Conservation (phyloP, 495 filamentous ascomycete genomes). For the Daldinia concentrica region DNA sequence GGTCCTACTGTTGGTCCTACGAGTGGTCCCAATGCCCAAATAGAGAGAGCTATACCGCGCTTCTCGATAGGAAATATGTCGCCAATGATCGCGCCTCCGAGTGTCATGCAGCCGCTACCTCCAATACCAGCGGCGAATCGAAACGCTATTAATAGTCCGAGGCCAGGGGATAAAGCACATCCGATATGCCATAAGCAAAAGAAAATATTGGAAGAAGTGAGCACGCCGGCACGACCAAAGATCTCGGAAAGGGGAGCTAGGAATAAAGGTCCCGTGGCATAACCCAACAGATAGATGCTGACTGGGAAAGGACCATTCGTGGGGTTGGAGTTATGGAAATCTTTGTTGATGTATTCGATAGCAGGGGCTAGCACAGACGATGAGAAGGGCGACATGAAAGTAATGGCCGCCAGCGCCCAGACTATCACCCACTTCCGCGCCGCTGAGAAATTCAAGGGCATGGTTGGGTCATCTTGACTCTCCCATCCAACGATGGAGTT, state of each 20-base stretch:
- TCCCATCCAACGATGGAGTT: slow-evolving; percentile 67
- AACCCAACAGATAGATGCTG: slow-evolving; percentile 57
- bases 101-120: slow-evolving; percentile 62
- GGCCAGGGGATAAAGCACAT: slow-evolving; percentile 70
- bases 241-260: slow-evolving; percentile 77
- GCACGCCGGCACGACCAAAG: slow-evolving; percentile 71
- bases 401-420: slow-evolving; percentile 57
- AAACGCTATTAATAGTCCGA: slow-evolving; percentile 68
- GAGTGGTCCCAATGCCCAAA: slow-evolving; percentile 57
- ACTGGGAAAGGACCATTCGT: slow-evolving; percentile 49
- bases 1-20: slow-evolving; percentile 57
- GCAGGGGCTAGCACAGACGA: slow-evolving; percentile 74
- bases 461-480: slow-evolving; percentile 70
- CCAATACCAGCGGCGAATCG: slow-evolving; percentile 72
- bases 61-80: slow-evolving; percentile 65
- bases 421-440: slow-evolving; percentile 76
- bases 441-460: slow-evolving; percentile 73
- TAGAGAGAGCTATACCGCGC: slow-evolving; percentile 66
- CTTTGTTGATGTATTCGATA: slow-evolving; percentile 59
- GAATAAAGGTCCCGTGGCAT: slow-evolving; percentile 54
- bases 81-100: slow-evolving; percentile 64
- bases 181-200: slow-evolving; percentile 77
- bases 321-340: slow-evolving; percentile 58
- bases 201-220: slow-evolving; percentile 70
- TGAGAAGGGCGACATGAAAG: slow-evolving; percentile 69